These are phyloP conservation scores for Elaphomyces granulatus DNA, from an alignment of 495 filamentous ascomycete species.

Conservation along the genomic window DNA sequence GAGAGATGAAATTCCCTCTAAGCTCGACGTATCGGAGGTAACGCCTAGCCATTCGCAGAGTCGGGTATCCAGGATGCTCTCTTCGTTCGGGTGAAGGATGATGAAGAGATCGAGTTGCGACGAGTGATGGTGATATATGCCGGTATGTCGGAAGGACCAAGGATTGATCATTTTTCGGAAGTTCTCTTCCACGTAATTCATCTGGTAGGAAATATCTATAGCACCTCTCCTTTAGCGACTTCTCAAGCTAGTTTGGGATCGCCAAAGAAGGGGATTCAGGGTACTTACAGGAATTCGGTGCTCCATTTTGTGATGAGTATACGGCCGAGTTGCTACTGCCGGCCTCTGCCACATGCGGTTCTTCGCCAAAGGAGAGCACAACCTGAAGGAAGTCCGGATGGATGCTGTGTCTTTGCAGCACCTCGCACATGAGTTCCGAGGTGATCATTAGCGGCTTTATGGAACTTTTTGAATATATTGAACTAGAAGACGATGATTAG, in stretches of 20 bases:
- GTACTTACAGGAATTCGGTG: slow-evolving; percentile 6
- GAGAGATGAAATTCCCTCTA: too few relatives aligned
- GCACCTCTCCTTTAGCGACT: not conserved
- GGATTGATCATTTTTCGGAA: not conserved
- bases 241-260: too few relatives aligned
- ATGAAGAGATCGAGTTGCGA: slow-evolving; percentile 8
- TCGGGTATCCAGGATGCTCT: slow-evolving; percentile 8
- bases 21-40: too few relatives aligned
- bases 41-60: too few relatives aligned
- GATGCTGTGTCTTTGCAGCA: slow-evolving; percentile 6
- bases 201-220: slow-evolving; percentile 6
- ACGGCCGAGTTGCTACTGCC: slow-evolving; percentile 5
- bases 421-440: slow-evolving; percentile 6
- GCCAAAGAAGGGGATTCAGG: too few relatives aligned
- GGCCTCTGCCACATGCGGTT: slow-evolving; percentile 4
- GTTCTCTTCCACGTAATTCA: slow-evolving; percentile 9
- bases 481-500: too few relatives aligned
- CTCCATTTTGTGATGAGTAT: slow-evolving; percentile 1
- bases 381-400: slow-evolving; percentile 7
- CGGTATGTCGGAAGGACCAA: slow-evolving; percentile 10
- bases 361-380: slow-evolving; percentile 8
- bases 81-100: slow-evolving; percentile 5
- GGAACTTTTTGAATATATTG: too few relatives aligned
- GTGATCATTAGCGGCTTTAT: slow-evolving; percentile 4
- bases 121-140: slow-evolving; percentile 9